Conservation (phyloP, 2,329 filamentous ascomycete species). For the Calycina herbarum region DNA sequence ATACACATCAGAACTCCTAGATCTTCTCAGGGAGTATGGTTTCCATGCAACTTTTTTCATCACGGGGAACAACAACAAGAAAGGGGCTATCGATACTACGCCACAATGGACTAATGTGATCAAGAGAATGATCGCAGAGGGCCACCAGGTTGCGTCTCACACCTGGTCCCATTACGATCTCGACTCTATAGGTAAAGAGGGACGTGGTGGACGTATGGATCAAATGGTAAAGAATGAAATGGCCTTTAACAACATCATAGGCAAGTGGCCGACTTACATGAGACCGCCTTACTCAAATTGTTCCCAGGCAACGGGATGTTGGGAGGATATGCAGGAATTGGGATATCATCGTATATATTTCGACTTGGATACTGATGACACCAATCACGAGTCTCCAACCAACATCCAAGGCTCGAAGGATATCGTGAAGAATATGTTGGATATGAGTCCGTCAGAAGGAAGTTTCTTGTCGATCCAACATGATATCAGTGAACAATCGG, state of each 20-base stretch:
- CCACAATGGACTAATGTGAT: slow-evolving; percentile 50
- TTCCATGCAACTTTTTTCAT: slow-evolving; percentile 71
- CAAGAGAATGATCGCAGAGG: slow-evolving; percentile 28
- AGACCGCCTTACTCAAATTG: slow-evolving; percentile 41
- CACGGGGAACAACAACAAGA: slow-evolving; percentile 54
- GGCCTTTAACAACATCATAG: slow-evolving; percentile 53
- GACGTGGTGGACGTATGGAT: slow-evolving; percentile 40
- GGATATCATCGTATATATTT: slow-evolving; percentile 51
- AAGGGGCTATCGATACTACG: slow-evolving; percentile 37
- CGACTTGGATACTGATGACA: slow-evolving; percentile 51
- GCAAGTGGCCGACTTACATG: slow-evolving; percentile 55
- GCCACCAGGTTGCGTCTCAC: slow-evolving; percentile 60
- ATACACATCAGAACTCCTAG: slow-evolving; percentile 60
- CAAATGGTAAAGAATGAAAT: slow-evolving; percentile 54
- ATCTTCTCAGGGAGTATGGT: slow-evolving; percentile 56
- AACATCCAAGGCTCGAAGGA: slow-evolving; percentile 48
- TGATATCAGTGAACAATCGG: slow-evolving; percentile 39
- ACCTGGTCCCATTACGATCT: slow-evolving; percentile 50
- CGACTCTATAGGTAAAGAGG: neutral
- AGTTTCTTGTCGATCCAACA: slow-evolving; percentile 46
- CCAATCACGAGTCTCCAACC: slow-evolving; percentile 43
- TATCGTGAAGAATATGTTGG: slow-evolving; percentile 42
- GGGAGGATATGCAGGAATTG: slow-evolving; percentile 36
- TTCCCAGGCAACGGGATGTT: slow-evolving; percentile 40
- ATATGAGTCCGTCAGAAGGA: slow-evolving; percentile 24